Base-by-base conservation (phyloP, 768 basidiomycete genomes). In the Phlegmacium glaucopus region DNA sequence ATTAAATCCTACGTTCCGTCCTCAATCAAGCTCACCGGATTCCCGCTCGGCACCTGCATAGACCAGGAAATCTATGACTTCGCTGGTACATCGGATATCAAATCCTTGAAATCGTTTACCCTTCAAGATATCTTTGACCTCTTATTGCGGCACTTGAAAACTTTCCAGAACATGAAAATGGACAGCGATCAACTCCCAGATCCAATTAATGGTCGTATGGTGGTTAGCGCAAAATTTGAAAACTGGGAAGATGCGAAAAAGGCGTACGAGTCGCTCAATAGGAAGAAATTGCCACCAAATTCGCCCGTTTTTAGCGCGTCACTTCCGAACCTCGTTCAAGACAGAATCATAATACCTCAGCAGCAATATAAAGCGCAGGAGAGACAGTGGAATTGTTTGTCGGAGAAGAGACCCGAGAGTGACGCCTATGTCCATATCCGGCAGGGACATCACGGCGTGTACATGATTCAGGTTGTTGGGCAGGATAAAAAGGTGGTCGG, bases 361-460 rank as follows among this genome's bases (percentile, higher is more conserved):
- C 70, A 68, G 22, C 81, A 83, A 48, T 79, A 78, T 59, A 58
- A 62, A 18, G 75, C 78, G 5, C 80, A 83, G 59, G 72, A 62
- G 46, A 58, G 48, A 2, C 66, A 69, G 15, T 83, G 80, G 81
- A 67, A 76, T 29, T 60, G 67, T 7, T 61, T 85, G 30, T 52
- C 64, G 1, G 60, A 61, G 69, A 67, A 52, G 61, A 73, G 32
- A 65, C 63, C 54, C 65, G 65, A 40, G 26, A 53, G 46, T 22
- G 60, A 56, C 13, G 54, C 54, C 2, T 45, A 49, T 17, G 53
- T 62, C 12, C 49, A 54, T 9, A 39, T 44, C 49, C 65, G 10
- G 67, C 13, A 47, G n/a, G 54, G 57, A 11, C 45, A 47, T 16
- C 49, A 53, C 2, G 56, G 52, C 9, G 55, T 51, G 10, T 68